These are phyloP conservation scores for Luvunga scandens DNA, from an alignment of 345 rosid species.

Conservation along the genomic window DNA sequence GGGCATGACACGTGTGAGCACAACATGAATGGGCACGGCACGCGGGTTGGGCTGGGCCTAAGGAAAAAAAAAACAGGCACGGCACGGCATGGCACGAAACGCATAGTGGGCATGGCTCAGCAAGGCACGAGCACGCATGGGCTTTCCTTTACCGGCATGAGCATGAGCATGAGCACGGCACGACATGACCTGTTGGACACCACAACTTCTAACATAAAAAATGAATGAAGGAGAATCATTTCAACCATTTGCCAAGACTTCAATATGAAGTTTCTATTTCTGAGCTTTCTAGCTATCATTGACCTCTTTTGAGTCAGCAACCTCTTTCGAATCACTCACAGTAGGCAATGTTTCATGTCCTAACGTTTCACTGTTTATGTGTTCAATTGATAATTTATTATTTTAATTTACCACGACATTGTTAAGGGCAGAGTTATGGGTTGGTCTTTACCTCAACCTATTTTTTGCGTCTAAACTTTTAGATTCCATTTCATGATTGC, in stretches of 20 bases:
- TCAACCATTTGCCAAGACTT: background rate
- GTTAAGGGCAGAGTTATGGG: constrained; percentile 52
- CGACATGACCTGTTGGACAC: too few relatives aligned
- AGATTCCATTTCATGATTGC: constrained; percentile 26
- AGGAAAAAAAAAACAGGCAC: too few relatives aligned
- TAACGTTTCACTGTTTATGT: constrained; percentile 11
- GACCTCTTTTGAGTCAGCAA: constrained; percentile 19
- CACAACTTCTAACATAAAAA: background rate
- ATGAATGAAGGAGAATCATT: background rate
- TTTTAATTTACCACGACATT: constrained; percentile 35
- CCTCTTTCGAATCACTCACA: constrained; percentile 22
- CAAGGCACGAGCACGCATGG: too few relatives aligned
- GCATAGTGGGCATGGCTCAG: too few relatives aligned
- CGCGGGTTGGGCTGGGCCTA: too few relatives aligned
- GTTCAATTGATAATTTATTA: constrained; percentile 25
- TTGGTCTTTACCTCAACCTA: constrained; percentile 57
- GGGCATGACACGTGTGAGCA: too few relatives aligned
- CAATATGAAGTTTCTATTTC: background rate
- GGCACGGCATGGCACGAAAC: too few relatives aligned
- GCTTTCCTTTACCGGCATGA: too few relatives aligned
- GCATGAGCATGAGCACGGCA: too few relatives aligned
- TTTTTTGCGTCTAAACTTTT: constrained; percentile 37
- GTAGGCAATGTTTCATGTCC: constrained; percentile 7
- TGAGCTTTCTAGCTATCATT: constrained; percentile 6
- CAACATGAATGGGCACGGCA: too few relatives aligned